phyloP scores from a whole-genome alignment of 257 asterid genomes.

The Ehretia macrophylla region DNA sequence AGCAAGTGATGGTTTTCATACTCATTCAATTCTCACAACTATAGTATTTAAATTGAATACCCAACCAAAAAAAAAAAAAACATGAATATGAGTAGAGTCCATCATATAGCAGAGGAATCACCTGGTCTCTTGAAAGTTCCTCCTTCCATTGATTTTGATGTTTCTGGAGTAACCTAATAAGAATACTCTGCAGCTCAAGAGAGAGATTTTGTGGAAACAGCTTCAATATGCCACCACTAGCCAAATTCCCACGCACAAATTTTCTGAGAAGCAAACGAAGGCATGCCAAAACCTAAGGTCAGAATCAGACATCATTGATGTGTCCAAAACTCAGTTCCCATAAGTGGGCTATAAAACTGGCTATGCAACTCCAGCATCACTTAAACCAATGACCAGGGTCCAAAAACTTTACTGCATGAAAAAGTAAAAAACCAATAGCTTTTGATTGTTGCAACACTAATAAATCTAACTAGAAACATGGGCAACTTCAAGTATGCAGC shows the following conservation, averaged over 20 bases:
- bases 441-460: no score
- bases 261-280: slow-evolving; percentile 37
- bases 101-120: neutral
- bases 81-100: neutral
- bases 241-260: slow-evolving; percentile 18
- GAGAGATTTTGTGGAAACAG: slow-evolving; percentile 40
- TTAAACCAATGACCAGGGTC: no score
- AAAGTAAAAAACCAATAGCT: no score
- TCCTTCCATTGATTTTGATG: slow-evolving; percentile 31
- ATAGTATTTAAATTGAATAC: neutral
- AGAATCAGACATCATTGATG: neutral
- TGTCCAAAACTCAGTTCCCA: neutral
- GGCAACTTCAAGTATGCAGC: no score
- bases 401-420: no score
- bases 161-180: slow-evolving; percentile 29
- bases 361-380: no score
- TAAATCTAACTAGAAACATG: no score
- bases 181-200: slow-evolving; percentile 31
- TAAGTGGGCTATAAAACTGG: no score
- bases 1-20: neutral
- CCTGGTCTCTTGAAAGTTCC: slow-evolving; percentile 34
- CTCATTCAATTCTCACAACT: no score
- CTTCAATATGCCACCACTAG: slow-evolving; percentile 29
- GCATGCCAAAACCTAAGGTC: slow-evolving; percentile 37
- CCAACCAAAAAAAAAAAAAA: no score